A percentile compares a stretch with the other conserved stretches of the same genome.
Evolutionary conservation across 257 asterid genomes (phyloP).

Genomic region (Solanum chilense): DNA sequence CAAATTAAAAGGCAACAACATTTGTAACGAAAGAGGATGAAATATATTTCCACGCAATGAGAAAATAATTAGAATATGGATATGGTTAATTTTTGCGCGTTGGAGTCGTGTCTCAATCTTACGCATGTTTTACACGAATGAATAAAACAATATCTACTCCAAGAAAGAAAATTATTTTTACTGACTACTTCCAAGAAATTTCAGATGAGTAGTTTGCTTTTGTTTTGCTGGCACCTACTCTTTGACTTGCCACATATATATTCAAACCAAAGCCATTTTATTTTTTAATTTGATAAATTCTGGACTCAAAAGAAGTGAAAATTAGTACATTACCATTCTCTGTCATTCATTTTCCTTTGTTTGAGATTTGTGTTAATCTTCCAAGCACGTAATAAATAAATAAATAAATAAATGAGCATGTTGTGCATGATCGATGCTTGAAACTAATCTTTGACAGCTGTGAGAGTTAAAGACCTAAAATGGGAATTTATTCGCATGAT

Average conservation of each 20-base stretch:
- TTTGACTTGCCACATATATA: neutral
- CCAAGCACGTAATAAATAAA: too few relatives aligned
- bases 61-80: neutral
- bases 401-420: neutral
- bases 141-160: neutral
- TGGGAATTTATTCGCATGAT: neutral
- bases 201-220: neutral
- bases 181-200: neutral
- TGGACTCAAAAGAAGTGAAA: neutral
- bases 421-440: neutral
- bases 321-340: neutral
- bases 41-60: neutral
- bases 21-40: neutral
- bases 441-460: neutral
- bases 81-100: neutral
- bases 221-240: neutral
- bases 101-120: neutral
- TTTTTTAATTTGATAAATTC: too few relatives aligned
- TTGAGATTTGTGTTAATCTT: neutral
- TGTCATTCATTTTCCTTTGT: neutral
- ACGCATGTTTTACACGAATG: neutral
- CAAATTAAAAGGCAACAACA: neutral
- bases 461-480: neutral
- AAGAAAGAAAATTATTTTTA: neutral
- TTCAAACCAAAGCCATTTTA: neutral